Base-by-base conservation (phyloP, 2,329 filamentous ascomycete genomes). In the Emericellopsis atlantica region DNA sequence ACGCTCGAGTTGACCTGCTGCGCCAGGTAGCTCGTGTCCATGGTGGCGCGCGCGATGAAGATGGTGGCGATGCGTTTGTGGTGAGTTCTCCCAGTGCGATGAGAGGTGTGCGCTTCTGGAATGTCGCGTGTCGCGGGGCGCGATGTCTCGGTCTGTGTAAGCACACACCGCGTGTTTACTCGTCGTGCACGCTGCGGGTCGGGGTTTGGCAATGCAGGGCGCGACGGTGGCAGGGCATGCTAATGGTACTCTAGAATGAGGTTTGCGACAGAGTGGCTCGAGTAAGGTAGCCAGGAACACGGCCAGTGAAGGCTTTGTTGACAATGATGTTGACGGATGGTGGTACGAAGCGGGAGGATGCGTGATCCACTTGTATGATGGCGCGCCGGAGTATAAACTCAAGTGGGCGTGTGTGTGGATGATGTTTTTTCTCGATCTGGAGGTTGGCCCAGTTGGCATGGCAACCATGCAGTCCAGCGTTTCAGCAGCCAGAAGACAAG, bases 1-100 rank as follows among this genome's bases (percentile, higher is more conserved):
- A 96, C 88, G 57, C 95, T 95, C 54, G 77, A 87, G 51, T 87
- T 92, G 65, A 98, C 86, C 76, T 96, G 92, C 61, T 93, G 87
- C 52, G 87, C 84, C 57, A 96, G 72, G 62, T 93, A 93, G 60
- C 84, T 86, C 44, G 89, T 87, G 65, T 95, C 89, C 80, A 95
- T 94, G 52, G 42, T 29, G 26, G 26, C 46, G 44, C 16, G 23
- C 33, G 15, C 22, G 12, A 14, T 16, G 11, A 36, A 29, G 14
- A 7, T 2, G 32, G 12, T 15, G 29, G 14, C 7, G n/a, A 23
- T 34, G 26, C 6, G n/a, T 6, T 16, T 16, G 11, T 15, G 29
- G 21, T 18, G 12, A 14, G 33, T 7, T 23, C 6, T 26, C 23
- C 32, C 16, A 22, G 34, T 26, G 10, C 16, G 34, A 31, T 29